Evolutionary conservation across 192 early-diverging fungal species (phyloP).

Genomic region (Mortierella alpina): DNA sequence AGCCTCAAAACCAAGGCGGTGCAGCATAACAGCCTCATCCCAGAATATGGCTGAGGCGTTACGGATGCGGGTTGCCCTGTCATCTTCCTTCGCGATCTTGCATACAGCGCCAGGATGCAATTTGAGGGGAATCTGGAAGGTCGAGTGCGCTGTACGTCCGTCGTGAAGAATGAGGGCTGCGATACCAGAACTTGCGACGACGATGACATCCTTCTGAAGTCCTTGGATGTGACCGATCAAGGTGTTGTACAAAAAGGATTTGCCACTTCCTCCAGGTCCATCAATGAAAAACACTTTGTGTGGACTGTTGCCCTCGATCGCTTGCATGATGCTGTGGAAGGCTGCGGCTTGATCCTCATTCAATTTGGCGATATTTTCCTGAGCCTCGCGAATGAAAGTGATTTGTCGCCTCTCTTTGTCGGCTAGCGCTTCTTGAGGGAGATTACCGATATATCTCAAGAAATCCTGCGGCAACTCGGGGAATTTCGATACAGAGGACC

Average conservation of each 20-base stretch:
- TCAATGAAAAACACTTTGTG: conserved; percentile 18
- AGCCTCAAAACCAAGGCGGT: conserved; percentile 27
- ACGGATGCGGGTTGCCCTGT: not conserved
- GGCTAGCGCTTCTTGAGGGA: no score
- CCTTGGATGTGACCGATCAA: conserved; percentile 10
- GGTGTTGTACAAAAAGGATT: conserved; percentile 34
- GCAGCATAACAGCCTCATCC: conserved; percentile 52
- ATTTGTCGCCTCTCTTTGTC: no score
- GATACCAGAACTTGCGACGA: conserved; percentile 40
- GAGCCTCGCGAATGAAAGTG: no score
- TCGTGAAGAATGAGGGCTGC: conserved; percentile 38
- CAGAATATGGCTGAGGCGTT: conserved; percentile 35
- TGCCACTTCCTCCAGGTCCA: conserved; percentile 32
- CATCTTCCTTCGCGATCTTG: not conserved
- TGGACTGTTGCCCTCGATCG: not conserved
- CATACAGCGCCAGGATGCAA: conserved; percentile 10
- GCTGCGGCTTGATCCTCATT: no score
- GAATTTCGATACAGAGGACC: no score
- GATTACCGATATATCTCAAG: no score
- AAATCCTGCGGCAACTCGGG: no score
- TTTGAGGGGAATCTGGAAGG: conserved; percentile 48
- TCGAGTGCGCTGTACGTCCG: conserved; percentile 35
- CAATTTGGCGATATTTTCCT: no score
- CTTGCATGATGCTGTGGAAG: no score
- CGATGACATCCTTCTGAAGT: conserved; percentile 5